phyloP scores from a whole-genome alignment of 257 asterid species.

The Nicotiana knightiana region DNA sequence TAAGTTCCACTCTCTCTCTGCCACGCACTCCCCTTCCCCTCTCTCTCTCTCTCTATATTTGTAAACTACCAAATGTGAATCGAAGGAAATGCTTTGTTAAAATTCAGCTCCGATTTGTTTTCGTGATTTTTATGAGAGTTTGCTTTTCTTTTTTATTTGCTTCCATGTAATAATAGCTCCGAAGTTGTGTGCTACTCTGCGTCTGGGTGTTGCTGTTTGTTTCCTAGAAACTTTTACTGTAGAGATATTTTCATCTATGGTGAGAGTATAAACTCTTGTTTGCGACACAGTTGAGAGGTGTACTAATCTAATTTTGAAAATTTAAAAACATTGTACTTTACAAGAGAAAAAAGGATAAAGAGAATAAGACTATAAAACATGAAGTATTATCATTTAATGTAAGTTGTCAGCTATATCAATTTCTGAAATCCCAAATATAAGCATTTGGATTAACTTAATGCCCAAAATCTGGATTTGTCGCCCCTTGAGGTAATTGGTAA shows the following conservation, averaged over 20 bases:
- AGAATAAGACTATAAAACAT: neutral
- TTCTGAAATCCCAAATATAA: too few species aligned
- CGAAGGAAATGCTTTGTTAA: neutral
- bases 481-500: too few species aligned
- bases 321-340: neutral
- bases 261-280: neutral
- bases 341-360: neutral
- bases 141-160: neutral
- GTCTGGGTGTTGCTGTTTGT: neutral
- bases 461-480: too few species aligned
- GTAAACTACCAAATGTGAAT: neutral
- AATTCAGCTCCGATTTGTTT: neutral
- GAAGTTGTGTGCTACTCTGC: neutral
- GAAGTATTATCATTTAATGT: neutral
- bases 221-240: neutral
- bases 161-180: neutral
- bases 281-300: neutral
- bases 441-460: too few species aligned
- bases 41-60: too few species aligned
- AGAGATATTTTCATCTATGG: neutral
- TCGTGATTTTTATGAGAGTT: neutral
- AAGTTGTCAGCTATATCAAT: too few species aligned
- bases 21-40: too few species aligned
- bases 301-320: neutral
- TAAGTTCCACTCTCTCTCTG: neutral